phyloP scores from a whole-genome alignment of 129 eudicot species.

The Lonicera japonica region DNA sequence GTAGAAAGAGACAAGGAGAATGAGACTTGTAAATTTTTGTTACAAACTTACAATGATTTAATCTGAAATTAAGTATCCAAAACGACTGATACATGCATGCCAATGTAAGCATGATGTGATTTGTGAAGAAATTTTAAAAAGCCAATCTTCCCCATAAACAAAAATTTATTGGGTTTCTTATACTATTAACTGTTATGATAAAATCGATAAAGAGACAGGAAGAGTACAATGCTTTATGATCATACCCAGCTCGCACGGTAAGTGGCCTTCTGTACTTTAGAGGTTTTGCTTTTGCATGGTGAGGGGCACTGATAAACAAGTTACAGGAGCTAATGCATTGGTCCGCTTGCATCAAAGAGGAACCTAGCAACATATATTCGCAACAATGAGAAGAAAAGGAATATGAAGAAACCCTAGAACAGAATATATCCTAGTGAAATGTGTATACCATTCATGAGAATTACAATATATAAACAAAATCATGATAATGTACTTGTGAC shows the following conservation, averaged over 20 bases:
- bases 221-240: neutral
- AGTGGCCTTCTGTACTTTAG: constrained; percentile 5
- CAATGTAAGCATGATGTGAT: neutral
- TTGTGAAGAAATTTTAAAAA: neutral
- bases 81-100: too few relatives aligned
- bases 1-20: too few relatives aligned
- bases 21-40: too few relatives aligned
- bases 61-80: too few relatives aligned
- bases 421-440: neutral
- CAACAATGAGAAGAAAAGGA: too few relatives aligned
- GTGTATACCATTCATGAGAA: neutral
- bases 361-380: neutral
- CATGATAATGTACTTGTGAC: neutral
- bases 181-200: too few relatives aligned
- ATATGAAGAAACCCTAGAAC: too few relatives aligned
- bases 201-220: too few relatives aligned
- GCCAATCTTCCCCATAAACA: neutral
- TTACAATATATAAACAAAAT: neutral
- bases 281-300: neutral
- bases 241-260: constrained; percentile 10
- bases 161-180: neutral
- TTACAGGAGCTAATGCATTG: neutral
- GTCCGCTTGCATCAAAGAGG: constrained; percentile 3
- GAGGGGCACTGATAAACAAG: neutral
- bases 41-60: too few relatives aligned